Base-by-base conservation (phyloP, 2,329 filamentous ascomycete species). In the Cladorrhinum sp. region DNA sequence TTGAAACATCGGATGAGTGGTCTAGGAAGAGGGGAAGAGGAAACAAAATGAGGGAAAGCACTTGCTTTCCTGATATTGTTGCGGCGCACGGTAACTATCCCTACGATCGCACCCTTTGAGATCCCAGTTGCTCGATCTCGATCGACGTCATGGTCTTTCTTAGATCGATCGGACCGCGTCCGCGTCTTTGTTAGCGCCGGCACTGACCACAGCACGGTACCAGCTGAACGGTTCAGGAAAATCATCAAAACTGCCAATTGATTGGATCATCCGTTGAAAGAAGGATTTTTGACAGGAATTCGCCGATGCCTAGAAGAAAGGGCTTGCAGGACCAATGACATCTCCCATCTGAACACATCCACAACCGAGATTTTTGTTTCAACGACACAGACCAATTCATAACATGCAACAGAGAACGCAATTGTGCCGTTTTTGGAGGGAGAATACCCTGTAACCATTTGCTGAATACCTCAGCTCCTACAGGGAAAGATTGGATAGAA, bases 101-200 rank as follows among this genome's bases (percentile, higher is more conserved):
- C 22, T 52, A 52, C 57, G 62, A 64, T 62, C 29, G 57, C 9
- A 13, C 22, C 25, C 18, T 50, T 60, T 53, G 53, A 23, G 38
- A 22, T 25, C 38, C 50, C 32, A 50, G 60, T 62, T 61, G 60
- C 56, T 58, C 65, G 65, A 66, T 66, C 62, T 58, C 36, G 32
- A 57, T 52, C 52, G n/a, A 63, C 65, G 65, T 66, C 65, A 66
- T 66, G 36, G 52, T 60, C 56, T 58, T 48, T 48, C 52, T 55
- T 29, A 23, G 58, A 65, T 65, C 58, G 58, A 65, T 65, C 58
- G 58, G 48, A 51, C 29, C 45, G 8, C 29, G 55, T 57, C 53
- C 62, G 64, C 57, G 57, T 56, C 59, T 64, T 64, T 59, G 61
- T 62, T 60, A 60, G 61, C 61, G 63, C 61, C 24, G n/a, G 38